These are phyloP conservation scores for Penicillium simplicissimum DNA, from an alignment of 495 filamentous ascomycete genomes.

Conservation along the genomic window DNA sequence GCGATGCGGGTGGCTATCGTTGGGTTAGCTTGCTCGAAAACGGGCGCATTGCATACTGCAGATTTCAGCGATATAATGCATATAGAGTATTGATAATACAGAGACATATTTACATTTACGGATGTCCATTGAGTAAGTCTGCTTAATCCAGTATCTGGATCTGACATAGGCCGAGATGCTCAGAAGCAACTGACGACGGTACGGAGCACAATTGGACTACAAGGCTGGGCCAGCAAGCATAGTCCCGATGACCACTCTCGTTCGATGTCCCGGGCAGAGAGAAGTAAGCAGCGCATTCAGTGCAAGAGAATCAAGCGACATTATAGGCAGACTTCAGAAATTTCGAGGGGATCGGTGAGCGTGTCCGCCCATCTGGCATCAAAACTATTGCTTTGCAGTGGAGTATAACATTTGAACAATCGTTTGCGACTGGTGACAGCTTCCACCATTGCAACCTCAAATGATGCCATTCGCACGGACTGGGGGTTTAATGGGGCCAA, in stretches of 20 bases:
- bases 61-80: constrained; percentile 3
- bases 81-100: not conserved
- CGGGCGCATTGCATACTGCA: not conserved
- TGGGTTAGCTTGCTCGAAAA: not conserved
- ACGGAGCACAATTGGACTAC: not conserved
- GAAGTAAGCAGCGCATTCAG: no score
- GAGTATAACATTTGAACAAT: not conserved
- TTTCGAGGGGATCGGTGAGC: not conserved
- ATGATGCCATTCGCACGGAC: not conserved
- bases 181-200: not conserved
- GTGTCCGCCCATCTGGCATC: not conserved
- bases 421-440: not conserved
- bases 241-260: no score
- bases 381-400: not conserved
- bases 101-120: not conserved
- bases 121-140: not conserved
- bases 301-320: no score
- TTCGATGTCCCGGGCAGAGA: no score
- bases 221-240: no score
- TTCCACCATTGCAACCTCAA: not conserved
- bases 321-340: no score
- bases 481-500: not conserved
- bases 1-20: not conserved
- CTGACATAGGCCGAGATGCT: no score
- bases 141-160: no score